Evolutionary conservation across 2,329 filamentous ascomycete genomes (phyloP).

Genomic region (Exophiala xenobiotica): DNA sequence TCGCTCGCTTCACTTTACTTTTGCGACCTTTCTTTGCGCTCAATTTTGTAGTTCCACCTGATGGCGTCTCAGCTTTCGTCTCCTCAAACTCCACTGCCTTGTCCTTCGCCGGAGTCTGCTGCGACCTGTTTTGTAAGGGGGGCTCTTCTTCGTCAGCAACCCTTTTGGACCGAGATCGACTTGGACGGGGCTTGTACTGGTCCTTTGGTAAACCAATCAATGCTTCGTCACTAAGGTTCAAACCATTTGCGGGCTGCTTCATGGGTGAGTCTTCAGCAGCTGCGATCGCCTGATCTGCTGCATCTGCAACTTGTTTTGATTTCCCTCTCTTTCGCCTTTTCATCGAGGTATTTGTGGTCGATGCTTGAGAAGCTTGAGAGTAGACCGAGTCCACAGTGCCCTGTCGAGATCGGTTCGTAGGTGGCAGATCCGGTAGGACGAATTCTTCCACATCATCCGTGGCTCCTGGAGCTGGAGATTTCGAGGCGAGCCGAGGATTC

Average conservation of each 20-base stretch:
- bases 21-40: slow-evolving; percentile 25
- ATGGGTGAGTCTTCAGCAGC: slow-evolving; percentile 7
- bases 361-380: slow-evolving; percentile 25
- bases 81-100: not conserved
- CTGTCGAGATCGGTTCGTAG: slow-evolving; percentile 9
- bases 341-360: slow-evolving; percentile 10
- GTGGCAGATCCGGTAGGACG: slow-evolving; percentile 6
- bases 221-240: slow-evolving; percentile 28
- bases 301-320: slow-evolving; percentile 14
- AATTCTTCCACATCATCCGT: slow-evolving; percentile 19
- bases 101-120: slow-evolving; percentile 5
- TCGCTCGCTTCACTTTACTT: slow-evolving; percentile 31
- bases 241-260: slow-evolving; percentile 25
- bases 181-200: slow-evolving; percentile 30
- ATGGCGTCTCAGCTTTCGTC: slow-evolving; percentile 7
- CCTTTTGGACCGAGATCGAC: slow-evolving; percentile 27
- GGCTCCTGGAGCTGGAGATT: slow-evolving; percentile 11
- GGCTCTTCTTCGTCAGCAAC: slow-evolving; percentile 14
- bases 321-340: slow-evolving; percentile 20
- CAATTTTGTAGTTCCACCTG: slow-evolving; percentile 8
- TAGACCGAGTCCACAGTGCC: slow-evolving; percentile 25
- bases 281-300: not conserved
- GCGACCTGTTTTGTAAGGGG: not conserved
- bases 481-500: slow-evolving; percentile 10
- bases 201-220: slow-evolving; percentile 31